phyloP scores from a whole-genome alignment of 1,139 yeast genomes.

The Pichia sp. region DNA sequence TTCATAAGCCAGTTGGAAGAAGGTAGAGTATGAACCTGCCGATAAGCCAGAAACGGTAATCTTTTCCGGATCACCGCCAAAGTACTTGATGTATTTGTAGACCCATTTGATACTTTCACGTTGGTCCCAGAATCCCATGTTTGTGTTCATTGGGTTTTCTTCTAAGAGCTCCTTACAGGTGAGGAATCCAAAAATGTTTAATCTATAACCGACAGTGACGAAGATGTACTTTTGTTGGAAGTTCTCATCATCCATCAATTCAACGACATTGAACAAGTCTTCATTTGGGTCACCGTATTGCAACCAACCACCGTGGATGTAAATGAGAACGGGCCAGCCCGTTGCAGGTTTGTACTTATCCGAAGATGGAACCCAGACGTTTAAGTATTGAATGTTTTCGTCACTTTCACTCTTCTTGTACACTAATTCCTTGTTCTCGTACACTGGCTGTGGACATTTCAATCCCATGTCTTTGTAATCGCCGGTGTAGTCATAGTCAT shows the following conservation, averaged over 20 bases:
- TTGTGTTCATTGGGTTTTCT: constrained; percentile 32
- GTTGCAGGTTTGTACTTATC: constrained; percentile 31
- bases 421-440: background rate
- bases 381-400: constrained; percentile 38
- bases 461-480: constrained; percentile 34
- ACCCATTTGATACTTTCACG: constrained; percentile 41
- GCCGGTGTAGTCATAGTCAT: constrained; percentile 36
- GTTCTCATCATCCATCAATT: constrained; percentile 30
- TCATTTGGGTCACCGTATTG: constrained; percentile 37
- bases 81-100: constrained; percentile 32
- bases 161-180: constrained; percentile 32
- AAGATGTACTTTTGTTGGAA: constrained; percentile 35
- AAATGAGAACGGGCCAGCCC: constrained; percentile 42
- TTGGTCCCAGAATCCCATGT: constrained; percentile 45
- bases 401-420: constrained; percentile 19
- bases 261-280: constrained; percentile 23
- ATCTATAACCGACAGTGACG: constrained; percentile 39
- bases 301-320: constrained; percentile 43
- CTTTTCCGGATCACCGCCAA: constrained; percentile 35
- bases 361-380: constrained; percentile 41
- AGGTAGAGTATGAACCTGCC: constrained; percentile 37
- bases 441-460: constrained; percentile 37
- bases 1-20: constrained; percentile 39
- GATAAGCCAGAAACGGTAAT: constrained; percentile 34
- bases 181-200: constrained; percentile 41